A percentile compares a stretch with the other conserved stretches of the same genome.
phyloP scores from a whole-genome alignment of 2,329 filamentous ascomycete genomes.

The Colletotrichum simmondsii region DNA sequence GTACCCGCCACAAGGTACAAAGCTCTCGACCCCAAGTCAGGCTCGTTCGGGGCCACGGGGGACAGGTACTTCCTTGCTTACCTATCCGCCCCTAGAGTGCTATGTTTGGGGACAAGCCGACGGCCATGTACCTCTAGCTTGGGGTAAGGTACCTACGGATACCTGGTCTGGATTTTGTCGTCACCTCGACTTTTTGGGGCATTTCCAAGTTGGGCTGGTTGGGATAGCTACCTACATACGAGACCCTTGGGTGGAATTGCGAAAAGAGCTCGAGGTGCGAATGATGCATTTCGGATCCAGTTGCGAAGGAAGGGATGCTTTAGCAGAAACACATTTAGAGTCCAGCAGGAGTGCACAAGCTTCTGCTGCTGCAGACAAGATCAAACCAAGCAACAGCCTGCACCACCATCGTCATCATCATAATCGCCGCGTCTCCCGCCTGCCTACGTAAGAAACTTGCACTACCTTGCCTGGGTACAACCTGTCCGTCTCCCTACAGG shows the following conservation, averaged over 20 bases:
- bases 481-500: not conserved
- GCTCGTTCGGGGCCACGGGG: not conserved
- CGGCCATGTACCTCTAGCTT: not conserved
- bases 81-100: not conserved
- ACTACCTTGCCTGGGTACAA: not conserved
- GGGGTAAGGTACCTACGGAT: not conserved
- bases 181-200: not conserved
- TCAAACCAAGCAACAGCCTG: not conserved
- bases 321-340: not conserved
- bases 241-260: not conserved
- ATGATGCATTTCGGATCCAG: not conserved
- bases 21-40: constrained; percentile 12
- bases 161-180: not conserved
- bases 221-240: not conserved
- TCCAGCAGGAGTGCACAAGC: not conserved
- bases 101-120: not conserved
- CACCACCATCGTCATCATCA: not conserved
- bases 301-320: not conserved
- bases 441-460: not conserved
- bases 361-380: not conserved
- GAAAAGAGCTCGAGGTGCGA: not conserved
- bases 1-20: too few relatives aligned
- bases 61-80: constrained; percentile 16
- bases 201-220: not conserved
- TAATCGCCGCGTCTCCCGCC: not conserved